These are phyloP conservation scores for Pelargonium myrrhifolium DNA, from an alignment of 441 rosid genomes.

Conservation along the genomic window DNA sequence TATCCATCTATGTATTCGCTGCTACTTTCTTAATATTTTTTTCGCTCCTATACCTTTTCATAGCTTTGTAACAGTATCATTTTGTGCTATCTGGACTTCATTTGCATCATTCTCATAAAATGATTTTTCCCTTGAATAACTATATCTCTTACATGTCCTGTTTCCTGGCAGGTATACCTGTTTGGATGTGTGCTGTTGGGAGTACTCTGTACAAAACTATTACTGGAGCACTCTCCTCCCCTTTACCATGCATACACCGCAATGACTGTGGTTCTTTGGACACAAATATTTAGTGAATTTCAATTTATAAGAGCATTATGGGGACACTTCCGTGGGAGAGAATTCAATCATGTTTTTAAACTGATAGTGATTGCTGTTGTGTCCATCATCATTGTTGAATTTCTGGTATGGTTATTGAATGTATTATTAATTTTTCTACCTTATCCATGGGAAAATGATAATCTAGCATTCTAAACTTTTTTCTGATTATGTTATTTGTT, in stretches of 20 bases:
- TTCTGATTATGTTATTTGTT: constrained; percentile 17
- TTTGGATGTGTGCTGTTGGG: constrained; percentile 62
- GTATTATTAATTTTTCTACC: constrained; percentile 12
- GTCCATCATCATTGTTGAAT: constrained; percentile 60
- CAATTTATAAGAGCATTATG: constrained; percentile 50
- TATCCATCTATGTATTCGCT: not conserved
- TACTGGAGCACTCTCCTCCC: constrained; percentile 76
- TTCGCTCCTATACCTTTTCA: constrained; percentile 1
- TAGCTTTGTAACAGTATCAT: constrained; percentile 7
- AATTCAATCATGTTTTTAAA: constrained; percentile 37
- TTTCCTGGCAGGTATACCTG: constrained; percentile 47
- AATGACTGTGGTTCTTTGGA: constrained; percentile 84
- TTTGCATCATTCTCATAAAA: constrained; percentile 6
- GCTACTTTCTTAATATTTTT: not conserved
- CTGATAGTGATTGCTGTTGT: constrained; percentile 46
- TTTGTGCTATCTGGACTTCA: not conserved
- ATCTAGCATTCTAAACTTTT: constrained; percentile 16
- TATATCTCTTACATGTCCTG: constrained; percentile 20
- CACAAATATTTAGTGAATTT: constrained; percentile 58
- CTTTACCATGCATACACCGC: constrained; percentile 82
- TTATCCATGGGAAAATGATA: constrained; percentile 13
- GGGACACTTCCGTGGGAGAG: constrained; percentile 47
- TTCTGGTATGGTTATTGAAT: constrained; percentile 50
- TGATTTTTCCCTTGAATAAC: not conserved
- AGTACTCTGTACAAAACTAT: constrained; percentile 38